Conservation (phyloP, 306 rosid species). For the Dryas alaskensis region DNA sequence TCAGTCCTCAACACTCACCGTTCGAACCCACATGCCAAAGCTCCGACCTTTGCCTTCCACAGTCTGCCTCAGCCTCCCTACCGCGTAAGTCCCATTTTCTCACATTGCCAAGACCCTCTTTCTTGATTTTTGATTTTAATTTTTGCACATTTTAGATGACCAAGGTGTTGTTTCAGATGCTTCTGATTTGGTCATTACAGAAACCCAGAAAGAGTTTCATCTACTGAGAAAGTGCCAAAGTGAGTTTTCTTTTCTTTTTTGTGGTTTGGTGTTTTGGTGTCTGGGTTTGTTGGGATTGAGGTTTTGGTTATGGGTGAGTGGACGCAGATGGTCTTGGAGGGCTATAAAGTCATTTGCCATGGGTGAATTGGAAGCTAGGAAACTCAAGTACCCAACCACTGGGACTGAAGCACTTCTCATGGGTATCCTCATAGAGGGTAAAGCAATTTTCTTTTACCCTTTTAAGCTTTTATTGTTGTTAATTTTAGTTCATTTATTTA, state of each 20-base stretch:
- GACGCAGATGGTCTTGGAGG: constrained; percentile 70
- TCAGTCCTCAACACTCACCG: constrained; percentile 25
- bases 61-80: constrained; percentile 63
- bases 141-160: constrained; percentile 23
- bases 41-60: constrained; percentile 42
- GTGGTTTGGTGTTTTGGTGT: neutral
- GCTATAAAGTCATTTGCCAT: constrained; percentile 75
- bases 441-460: neutral
- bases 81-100: constrained; percentile 48
- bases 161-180: constrained; percentile 36
- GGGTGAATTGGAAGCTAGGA: constrained; percentile 69
- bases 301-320: neutral
- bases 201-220: constrained; percentile 47
- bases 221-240: constrained; percentile 49
- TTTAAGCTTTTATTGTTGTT: neutral
- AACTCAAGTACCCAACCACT: constrained; percentile 53
- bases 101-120: neutral
- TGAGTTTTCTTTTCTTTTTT: constrained; percentile 32
- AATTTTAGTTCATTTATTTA: neutral
- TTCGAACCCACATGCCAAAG: constrained; percentile 31
- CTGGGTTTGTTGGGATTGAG: constrained; percentile 21
- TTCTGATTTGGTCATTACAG: constrained; percentile 50
- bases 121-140: neutral
- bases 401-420: constrained; percentile 73
- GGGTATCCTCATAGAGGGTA: constrained; percentile 78